These are phyloP conservation scores for Metarhizium sp. DNA, from an alignment of 2,329 filamentous ascomycete species.

Conservation along the genomic window DNA sequence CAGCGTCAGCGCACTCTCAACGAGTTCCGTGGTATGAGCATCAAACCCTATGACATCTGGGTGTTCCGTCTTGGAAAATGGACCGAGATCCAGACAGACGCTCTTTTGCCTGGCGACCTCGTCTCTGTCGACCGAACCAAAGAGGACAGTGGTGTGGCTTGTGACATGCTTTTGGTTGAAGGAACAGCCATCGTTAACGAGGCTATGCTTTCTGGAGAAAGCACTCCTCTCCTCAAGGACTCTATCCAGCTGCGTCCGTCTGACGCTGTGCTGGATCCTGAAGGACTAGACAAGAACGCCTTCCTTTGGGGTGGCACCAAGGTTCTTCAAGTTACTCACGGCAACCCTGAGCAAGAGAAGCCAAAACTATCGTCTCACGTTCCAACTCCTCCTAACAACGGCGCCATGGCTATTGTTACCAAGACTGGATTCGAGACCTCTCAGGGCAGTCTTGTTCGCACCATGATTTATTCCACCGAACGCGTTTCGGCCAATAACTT, in stretches of 20 bases:
- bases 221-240: conserved; percentile 92
- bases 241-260: conserved; percentile 83
- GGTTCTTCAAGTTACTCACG: conserved; percentile 89
- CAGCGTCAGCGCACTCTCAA: conserved; percentile 91
- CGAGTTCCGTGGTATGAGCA: conserved; percentile 98
- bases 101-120: conserved; percentile 84
- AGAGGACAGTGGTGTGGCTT: conserved; percentile 93
- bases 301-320: conserved; percentile 98
- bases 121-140: conserved; percentile 90
- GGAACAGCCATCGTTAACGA: conserved; percentile 97
- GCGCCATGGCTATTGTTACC: conserved; percentile 85
- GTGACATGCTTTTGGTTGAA: conserved; percentile 92
- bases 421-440: conserved; percentile 99
- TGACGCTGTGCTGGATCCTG: conserved; percentile 72
- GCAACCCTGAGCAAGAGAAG: conserved; percentile 64
- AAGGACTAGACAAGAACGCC: conserved; percentile 91
- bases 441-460: conserved; percentile 92
- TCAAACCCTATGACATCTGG: conserved; percentile 94
- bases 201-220: conserved; percentile 97
- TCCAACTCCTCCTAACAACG: conserved; percentile 79
- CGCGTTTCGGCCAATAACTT: conserved; percentile 97
- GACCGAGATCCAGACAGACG: conserved; percentile 82
- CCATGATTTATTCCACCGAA: conserved; percentile 99
- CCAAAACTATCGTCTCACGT: conserved; percentile 68
- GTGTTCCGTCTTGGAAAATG: conserved; percentile 83